A percentile compares a stretch with the other conserved stretches of the same genome.
phyloP scores from a whole-genome alignment of 169 alveolate genomes.

The Perkinsus chesapeaki region DNA sequence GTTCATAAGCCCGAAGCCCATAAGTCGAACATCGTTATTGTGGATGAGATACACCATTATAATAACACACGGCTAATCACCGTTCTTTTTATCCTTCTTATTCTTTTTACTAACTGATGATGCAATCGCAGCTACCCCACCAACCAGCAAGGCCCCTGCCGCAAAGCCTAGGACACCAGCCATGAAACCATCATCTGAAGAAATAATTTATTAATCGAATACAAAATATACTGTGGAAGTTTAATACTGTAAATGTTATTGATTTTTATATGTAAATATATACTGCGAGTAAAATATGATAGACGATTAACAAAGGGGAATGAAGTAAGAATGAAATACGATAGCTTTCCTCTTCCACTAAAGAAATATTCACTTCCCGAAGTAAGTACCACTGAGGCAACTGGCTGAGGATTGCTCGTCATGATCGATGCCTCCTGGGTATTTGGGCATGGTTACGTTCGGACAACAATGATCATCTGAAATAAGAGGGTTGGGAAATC shows the following conservation, averaged over 20 bases:
- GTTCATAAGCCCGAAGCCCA: background rate
- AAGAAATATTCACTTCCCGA: no score
- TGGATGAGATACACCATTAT: background rate
- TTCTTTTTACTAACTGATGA: background rate
- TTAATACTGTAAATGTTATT: no score
- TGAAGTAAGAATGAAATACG: no score
- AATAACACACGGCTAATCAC: background rate
- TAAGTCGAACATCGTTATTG: background rate
- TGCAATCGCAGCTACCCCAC: background rate
- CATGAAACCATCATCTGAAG: background rate
- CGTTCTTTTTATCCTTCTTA: background rate
- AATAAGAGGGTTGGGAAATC: background rate
- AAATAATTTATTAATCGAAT: no score
- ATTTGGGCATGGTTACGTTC: background rate
- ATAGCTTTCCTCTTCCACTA: no score
- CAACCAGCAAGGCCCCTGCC: background rate
- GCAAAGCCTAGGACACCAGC: background rate
- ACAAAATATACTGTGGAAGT: no score
- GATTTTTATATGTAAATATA: no score
- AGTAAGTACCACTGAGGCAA: background rate
- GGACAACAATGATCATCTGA: background rate
- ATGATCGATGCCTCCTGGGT: background rate
- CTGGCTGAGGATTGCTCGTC: background rate
- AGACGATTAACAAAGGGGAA: no score
- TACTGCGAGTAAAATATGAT: no score